phyloP scores from a whole-genome alignment of 768 basidiomycete species.

The Postia placenta region DNA sequence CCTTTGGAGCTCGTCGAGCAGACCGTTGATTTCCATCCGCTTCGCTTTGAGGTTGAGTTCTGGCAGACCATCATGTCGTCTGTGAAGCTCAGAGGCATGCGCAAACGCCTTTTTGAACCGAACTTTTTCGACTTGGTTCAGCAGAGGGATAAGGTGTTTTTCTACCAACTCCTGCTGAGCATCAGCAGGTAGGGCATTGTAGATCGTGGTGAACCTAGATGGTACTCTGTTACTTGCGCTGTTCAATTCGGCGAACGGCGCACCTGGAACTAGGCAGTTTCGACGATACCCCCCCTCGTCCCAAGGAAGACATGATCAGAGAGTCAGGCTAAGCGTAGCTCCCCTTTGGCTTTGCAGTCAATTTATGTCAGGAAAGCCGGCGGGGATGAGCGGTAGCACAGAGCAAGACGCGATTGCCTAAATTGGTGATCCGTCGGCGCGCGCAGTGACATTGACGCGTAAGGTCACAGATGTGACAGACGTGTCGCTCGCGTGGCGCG shows the following conservation, averaged over 20 bases:
- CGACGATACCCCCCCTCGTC: not conserved
- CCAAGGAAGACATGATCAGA: too few species aligned
- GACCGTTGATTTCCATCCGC: constrained; percentile 44
- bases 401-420: too few species aligned
- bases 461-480: not conserved
- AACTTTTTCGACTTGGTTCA: constrained; percentile 37
- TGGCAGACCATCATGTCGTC: constrained; percentile 36
- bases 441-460: constrained; percentile 2
- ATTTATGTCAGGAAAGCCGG: too few species aligned
- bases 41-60: constrained; percentile 46
- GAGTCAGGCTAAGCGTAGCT: too few species aligned
- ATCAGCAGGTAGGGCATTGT: constrained; percentile 47
- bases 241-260: not conserved
- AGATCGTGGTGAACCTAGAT: constrained; percentile 40
- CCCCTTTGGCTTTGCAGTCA: too few species aligned
- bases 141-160: constrained; percentile 41
- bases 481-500: too few species aligned
- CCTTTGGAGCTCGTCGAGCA: constrained; percentile 47
- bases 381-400: too few species aligned
- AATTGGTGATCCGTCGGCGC: too few species aligned
- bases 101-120: constrained; percentile 32
- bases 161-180: constrained; percentile 44
- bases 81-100: constrained; percentile 35
- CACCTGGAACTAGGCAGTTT: constrained; percentile 5
- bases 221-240: not conserved